Evolutionary conservation across 306 rosid species (phyloP).

Genomic region (Sesbania bispinosa): DNA sequence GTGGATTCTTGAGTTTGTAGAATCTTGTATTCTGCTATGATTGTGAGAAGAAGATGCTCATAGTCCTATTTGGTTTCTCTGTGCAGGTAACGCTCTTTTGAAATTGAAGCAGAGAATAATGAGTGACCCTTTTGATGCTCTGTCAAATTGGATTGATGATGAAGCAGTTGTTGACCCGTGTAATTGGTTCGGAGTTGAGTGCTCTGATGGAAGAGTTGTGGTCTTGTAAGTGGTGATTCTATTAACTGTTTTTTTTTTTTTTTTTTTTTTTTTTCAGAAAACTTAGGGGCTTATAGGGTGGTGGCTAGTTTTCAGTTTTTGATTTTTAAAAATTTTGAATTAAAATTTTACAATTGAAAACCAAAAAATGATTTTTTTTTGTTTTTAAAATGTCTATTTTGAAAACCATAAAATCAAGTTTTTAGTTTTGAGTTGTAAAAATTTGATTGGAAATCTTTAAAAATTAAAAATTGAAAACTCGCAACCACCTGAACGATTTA

Average conservation of each 20-base stretch:
- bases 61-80: slow-evolving; percentile 15
- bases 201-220: slow-evolving; percentile 69
- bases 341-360: too few species aligned
- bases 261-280: too few species aligned
- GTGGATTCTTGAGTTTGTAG: slow-evolving; percentile 7
- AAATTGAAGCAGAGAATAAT: slow-evolving; percentile 57
- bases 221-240: slow-evolving; percentile 56
- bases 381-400: too few species aligned
- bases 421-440: too few species aligned
- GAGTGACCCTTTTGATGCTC: slow-evolving; percentile 77
- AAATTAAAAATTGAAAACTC: too few species aligned
- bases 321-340: too few species aligned
- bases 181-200: slow-evolving; percentile 82
- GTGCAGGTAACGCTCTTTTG: slow-evolving; percentile 77
- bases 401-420: too few species aligned
- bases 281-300: too few species aligned
- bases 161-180: slow-evolving; percentile 52
- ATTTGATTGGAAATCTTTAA: too few species aligned
- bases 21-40: neutral
- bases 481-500: too few species aligned
- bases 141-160: slow-evolving; percentile 66
- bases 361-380: too few species aligned
- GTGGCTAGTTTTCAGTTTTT: too few species aligned
- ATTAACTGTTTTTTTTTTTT: neutral
- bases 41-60: neutral